Conservation (phyloP, 306 rosid species). For the Glycine soja region DNA sequence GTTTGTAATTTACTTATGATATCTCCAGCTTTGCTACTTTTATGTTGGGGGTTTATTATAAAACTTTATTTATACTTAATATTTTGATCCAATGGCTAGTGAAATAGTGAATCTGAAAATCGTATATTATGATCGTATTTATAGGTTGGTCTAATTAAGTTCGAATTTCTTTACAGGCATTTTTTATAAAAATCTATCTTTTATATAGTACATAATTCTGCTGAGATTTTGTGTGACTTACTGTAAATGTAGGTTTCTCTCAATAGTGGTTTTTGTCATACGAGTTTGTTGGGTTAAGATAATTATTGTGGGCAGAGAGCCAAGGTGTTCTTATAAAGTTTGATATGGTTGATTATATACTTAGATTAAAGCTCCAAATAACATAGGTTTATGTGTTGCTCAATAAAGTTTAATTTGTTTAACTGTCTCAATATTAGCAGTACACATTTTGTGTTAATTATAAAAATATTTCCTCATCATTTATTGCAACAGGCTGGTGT, state of each 20-base stretch:
- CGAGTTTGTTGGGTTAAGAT: constrained; percentile 2
- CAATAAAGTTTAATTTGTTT: neutral
- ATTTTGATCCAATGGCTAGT: constrained; percentile 15
- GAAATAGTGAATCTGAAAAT: constrained; percentile 2
- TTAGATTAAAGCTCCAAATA: neutral
- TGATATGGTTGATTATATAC: constrained; percentile 8
- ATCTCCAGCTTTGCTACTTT: neutral
- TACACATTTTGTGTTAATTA: neutral
- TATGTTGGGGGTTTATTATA: neutral
- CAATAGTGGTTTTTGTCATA: neutral
- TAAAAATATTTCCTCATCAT: neutral
- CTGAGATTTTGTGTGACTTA: neutral
- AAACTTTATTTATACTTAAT: neutral
- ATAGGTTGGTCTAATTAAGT: neutral
- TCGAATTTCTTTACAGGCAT: neutral
- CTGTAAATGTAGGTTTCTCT: neutral
- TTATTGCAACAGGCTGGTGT: constrained; percentile 74
- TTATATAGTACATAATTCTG: neutral
- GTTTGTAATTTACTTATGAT: neutral
- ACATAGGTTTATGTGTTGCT: neutral
- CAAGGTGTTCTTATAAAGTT: neutral
- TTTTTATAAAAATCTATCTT: neutral
- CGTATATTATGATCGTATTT: neutral
- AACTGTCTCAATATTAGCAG: neutral
- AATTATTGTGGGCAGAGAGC: neutral